Evolutionary conservation across 2,329 filamentous ascomycete species (phyloP).

Genomic region (Beauveria australis): DNA sequence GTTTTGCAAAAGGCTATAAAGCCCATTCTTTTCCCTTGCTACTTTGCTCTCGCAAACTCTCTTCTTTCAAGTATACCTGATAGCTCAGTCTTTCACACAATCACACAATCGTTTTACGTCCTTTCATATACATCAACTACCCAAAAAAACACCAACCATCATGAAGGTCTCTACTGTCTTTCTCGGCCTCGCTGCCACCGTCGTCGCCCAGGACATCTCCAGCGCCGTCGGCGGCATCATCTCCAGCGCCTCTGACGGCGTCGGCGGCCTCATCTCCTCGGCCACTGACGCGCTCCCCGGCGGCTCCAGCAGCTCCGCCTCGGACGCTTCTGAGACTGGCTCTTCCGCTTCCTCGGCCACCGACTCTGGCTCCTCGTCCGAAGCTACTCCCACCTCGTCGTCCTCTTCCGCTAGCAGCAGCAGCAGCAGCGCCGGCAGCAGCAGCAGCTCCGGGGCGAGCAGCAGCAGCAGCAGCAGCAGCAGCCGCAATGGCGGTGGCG

Average conservation of each 20-base stretch:
- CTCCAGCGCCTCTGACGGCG: not conserved
- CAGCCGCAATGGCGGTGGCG: not conserved
- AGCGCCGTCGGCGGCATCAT: not conserved
- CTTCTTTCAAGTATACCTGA: not conserved
- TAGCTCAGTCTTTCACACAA: not conserved
- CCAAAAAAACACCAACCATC: not conserved
- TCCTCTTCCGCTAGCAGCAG: not conserved
- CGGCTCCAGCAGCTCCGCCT: not conserved
- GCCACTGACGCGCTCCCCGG: not conserved
- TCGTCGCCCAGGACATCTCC: constrained; percentile 4
- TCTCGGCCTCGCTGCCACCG: constrained; percentile 8
- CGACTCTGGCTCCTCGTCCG: not conserved
- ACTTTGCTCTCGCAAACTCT: no score
- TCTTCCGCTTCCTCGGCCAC: not conserved
- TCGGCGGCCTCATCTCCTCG: constrained; percentile 4
- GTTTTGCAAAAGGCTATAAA: not conserved
- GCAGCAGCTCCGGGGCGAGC: not conserved
- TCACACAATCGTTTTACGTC: not conserved
- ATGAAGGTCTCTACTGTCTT: constrained; percentile 10
- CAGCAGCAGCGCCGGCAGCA: not conserved
- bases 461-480: not conserved
- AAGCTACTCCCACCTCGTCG: not conserved
- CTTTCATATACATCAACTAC: not conserved
- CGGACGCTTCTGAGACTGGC: not conserved
- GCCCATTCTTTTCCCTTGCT: not conserved